These are phyloP conservation scores for Trichophaea hybrida DNA, from an alignment of 2,329 filamentous ascomycete genomes.

Conservation along the genomic window DNA sequence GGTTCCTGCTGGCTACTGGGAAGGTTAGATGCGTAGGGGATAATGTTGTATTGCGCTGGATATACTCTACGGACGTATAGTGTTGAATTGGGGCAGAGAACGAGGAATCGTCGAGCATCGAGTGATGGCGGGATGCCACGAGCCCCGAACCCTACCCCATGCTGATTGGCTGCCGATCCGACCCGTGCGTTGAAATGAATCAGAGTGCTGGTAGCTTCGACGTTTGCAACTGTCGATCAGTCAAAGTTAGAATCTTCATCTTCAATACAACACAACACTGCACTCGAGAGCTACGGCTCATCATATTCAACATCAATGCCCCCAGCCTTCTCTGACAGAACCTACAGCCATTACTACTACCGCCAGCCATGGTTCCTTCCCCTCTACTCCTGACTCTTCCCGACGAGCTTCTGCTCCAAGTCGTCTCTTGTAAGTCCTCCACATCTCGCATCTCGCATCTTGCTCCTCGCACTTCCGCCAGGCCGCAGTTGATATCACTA, in stretches of 20 bases:
- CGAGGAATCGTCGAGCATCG: too few species aligned
- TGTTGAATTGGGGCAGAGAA: too few species aligned
- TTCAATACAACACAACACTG: background rate
- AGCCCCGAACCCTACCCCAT: background rate
- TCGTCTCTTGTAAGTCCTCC: slow-evolving; percentile 16
- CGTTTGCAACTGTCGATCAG: background rate
- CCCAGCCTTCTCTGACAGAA: background rate
- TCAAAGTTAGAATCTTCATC: background rate
- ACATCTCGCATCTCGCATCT: background rate
- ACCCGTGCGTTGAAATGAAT: background rate
- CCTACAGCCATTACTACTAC: background rate
- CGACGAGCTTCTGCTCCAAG: slow-evolving; percentile 20
- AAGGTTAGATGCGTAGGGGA: too few species aligned
- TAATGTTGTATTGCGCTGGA: too few species aligned
- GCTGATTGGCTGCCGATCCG: slow-evolving; percentile 1
- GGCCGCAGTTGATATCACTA: slow-evolving; percentile 1
- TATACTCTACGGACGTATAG: too few species aligned
- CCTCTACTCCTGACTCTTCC: slow-evolving; percentile 10
- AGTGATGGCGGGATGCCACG: too few species aligned
- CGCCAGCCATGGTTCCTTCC: background rate
- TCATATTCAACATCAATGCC: background rate
- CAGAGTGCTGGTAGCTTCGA: background rate
- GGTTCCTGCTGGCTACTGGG: too few species aligned
- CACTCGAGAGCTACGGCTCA: background rate
- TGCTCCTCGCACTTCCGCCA: slow-evolving; percentile 2